Evolutionary conservation across 2,329 filamentous ascomycete species (phyloP).

Genomic region (Arachnomyces sp.): DNA sequence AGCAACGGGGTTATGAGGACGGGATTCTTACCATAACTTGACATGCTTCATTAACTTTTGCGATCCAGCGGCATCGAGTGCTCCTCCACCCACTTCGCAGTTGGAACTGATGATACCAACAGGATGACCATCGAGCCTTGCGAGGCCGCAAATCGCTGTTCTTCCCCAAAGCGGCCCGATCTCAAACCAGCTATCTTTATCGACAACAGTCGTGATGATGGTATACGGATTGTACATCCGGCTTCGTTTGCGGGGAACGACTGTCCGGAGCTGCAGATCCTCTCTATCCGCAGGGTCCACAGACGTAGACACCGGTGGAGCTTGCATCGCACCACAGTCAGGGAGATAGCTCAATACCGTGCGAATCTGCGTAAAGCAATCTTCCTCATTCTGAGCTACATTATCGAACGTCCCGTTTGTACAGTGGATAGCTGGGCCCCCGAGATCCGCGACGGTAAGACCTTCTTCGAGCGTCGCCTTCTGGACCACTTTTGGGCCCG

Average conservation of each 20-base stretch:
- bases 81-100: constrained; percentile 55
- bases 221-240: constrained; percentile 54
- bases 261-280: constrained; percentile 44
- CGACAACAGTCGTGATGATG: constrained; percentile 52
- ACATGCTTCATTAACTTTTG: constrained; percentile 55
- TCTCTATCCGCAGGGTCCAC: constrained; percentile 45
- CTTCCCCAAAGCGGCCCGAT: constrained; percentile 58
- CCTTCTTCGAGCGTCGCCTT: constrained; percentile 59
- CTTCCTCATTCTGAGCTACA: constrained; percentile 52
- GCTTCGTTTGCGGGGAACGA: constrained; percentile 51
- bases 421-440: constrained; percentile 55
- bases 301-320: constrained; percentile 44
- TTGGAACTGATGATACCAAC: constrained; percentile 55
- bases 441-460: constrained; percentile 51
- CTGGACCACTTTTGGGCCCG: constrained; percentile 56
- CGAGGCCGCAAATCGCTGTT: constrained; percentile 55
- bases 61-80: constrained; percentile 52
- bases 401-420: constrained; percentile 62
- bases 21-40: too few relatives aligned
- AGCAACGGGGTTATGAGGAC: too few relatives aligned
- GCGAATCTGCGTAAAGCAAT: constrained; percentile 54
- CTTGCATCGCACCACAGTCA: constrained; percentile 44
- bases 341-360: constrained; percentile 52
- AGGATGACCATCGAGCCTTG: constrained; percentile 49
- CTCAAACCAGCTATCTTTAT: constrained; percentile 53